Evolutionary conservation across 805 yeast species (phyloP), one percentile per base, ranked within the genome.

Genomic region (Sporopachydermia lactativora): DNA sequence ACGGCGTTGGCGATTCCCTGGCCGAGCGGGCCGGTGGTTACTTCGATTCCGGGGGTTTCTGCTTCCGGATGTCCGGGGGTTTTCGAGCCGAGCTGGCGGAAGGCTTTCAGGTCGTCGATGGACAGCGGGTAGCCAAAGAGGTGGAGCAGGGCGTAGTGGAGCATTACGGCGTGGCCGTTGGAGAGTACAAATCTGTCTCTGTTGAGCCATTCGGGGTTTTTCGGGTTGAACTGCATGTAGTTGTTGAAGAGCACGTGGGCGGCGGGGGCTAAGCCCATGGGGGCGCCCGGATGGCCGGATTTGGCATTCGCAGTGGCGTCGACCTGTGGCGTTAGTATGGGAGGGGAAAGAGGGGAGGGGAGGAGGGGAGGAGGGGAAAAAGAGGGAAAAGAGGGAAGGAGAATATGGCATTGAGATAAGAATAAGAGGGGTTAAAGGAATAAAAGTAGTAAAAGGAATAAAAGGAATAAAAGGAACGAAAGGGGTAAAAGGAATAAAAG

Each of bases 241-340:
- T 76, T 71, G 53, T 62, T 61, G 76, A 80, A 84, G 48, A 89
- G 61, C 43, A 77, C 79, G 64, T 89, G 96, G 47, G 96, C 95
- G 45, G 88, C 79, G 37, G 96, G 95, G 14, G 98, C 96, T 65
- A 89, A 69, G 48, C 97, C 97, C 75, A 89, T 77, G 55, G 97
- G 97, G 41, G 98, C 97, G 69, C 98, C 98, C 42, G 98, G 98
- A 68, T 89, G 98, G 51, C 98, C 98, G 45, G 95, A 81, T 66
- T 89, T 81, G 54, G 96, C 89, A 64, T 76, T 72, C 45, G 79
- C 70, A 47, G 84, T 94, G 49, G 82, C 77, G 61, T 89, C 98
- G 41, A 82, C 81, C 64, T 60, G 41, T 13, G 17, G 4, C 5
- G 24, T 38, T 13, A 13, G 14, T 18, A 19, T 38, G n/a, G 15